Conservation (phyloP, 2,329 filamentous ascomycete species). For the Monosporascus sp. region DNA sequence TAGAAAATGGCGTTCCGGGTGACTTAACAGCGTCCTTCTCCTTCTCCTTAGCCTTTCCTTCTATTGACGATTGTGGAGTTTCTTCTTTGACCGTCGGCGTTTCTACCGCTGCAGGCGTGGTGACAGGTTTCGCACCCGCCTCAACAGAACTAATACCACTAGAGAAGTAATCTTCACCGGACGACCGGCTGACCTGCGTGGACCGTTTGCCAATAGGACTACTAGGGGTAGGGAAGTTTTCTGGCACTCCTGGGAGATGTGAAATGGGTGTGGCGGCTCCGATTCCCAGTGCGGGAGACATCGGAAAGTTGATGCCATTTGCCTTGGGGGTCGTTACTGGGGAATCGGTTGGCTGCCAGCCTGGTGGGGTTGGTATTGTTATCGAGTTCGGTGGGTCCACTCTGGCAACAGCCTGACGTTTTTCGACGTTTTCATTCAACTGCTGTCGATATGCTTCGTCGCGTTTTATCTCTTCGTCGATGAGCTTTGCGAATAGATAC, state of each 20-base stretch:
- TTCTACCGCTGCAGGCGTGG: conserved; percentile 40
- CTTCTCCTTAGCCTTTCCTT: conserved; percentile 50
- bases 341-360: conserved; percentile 38
- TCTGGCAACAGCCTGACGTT: conserved; percentile 50
- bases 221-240: conserved; percentile 37
- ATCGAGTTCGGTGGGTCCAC: conserved; percentile 58
- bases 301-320: conserved; percentile 58
- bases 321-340: conserved; percentile 56
- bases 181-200: conserved; percentile 54
- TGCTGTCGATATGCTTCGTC: conserved; percentile 70
- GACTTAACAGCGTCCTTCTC: conserved; percentile 52
- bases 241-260: conserved; percentile 43
- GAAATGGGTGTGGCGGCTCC: conserved; percentile 64
- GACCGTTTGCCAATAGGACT: conserved; percentile 49
- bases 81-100: conserved; percentile 35
- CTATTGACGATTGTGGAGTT: conserved; percentile 44
- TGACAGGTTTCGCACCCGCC: conserved; percentile 40
- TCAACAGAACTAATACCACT: conserved; percentile 48
- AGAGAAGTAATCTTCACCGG: conserved; percentile 75
- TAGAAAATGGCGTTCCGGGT: conserved; percentile 45
- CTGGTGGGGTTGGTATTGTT: conserved; percentile 33
- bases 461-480: conserved; percentile 83
- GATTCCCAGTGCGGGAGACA: conserved; percentile 74
- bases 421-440: conserved; percentile 59
- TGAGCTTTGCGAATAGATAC: conserved; percentile 82